Base-by-base conservation (phyloP, 768 basidiomycete genomes). In the Lanmaoa pseudosensibilis region DNA sequence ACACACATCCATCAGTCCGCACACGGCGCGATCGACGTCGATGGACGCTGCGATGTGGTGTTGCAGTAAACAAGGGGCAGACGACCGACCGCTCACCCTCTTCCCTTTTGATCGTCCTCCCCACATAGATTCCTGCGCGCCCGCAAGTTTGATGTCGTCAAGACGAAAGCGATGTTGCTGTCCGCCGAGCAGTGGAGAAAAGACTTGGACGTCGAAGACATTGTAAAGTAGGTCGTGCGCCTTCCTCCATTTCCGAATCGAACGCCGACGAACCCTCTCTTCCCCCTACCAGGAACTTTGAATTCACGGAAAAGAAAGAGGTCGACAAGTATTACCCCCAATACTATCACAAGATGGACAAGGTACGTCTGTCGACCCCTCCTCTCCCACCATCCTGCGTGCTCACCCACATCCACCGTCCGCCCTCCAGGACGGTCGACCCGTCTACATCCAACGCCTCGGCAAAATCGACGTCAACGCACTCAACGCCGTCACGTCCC, bases 251-350 rank as follows among this genome's bases (percentile, higher is more conserved):
- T 7, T 5, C 45, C 10, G 27, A 21, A 3, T 18, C 30, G 9
- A 3, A 30, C 38, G 15, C 11, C 25, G n/a, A 53, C 51, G n/a
- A 36, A 27, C 27, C 27, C 27, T 27, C 46, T 32, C 11, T 32
- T 12, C 12, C 3, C n/a, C n/a, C n/a, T n/a, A 27, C 5, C 57
- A 92, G 92, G 62, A 86, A 82, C 69, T 98, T 97, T 69, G 84
- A 88, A 50, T 98, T 95, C 73, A 82, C 82, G 54, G 94, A 97
- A 74, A 87, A 87, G 68, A 74, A 73, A 37, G 80, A 85, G 64
- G 94, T 98, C 9, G 84, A 94, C 80, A 89, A 91, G 75, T 93
- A 89, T 65, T 98, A 97, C 67, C 94, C 95, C 2, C 94, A 96
- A 66, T 97, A 83, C 74, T 97, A 98, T 73, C 96, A 98, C 78